These are phyloP conservation scores for Sarocladiaceae sp. DNA, from an alignment of 2,329 filamentous ascomycete species.

Conservation along the genomic window DNA sequence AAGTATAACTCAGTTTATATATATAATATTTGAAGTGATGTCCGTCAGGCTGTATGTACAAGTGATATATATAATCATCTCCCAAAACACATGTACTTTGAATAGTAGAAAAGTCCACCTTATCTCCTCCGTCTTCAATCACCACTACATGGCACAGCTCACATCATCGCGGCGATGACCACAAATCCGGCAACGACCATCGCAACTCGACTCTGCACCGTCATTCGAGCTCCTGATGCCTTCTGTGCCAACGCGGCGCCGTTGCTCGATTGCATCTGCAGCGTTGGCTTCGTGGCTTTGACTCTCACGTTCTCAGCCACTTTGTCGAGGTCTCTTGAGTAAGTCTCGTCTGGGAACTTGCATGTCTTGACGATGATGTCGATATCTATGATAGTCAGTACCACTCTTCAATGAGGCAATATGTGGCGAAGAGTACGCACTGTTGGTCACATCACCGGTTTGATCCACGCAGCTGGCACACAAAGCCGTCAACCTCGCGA, in stretches of 20 bases:
- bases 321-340: slow-evolving; percentile 25
- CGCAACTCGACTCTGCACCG: background rate
- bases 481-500: slow-evolving; percentile 30
- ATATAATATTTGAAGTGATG: too few species aligned
- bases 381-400: slow-evolving; percentile 23
- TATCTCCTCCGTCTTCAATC: too few species aligned
- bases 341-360: slow-evolving; percentile 25
- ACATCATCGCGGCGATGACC: too few species aligned
- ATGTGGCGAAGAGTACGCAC: slow-evolving; percentile 21
- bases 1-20: too few species aligned
- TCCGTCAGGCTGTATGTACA: too few species aligned
- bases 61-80: too few species aligned
- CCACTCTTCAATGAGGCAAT: background rate
- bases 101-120: too few species aligned
- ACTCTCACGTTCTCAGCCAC: slow-evolving; percentile 29
- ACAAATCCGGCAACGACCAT: background rate
- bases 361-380: slow-evolving; percentile 30
- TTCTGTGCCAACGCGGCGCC: background rate
- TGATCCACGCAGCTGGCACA: slow-evolving; percentile 34
- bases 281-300: slow-evolving; percentile 23
- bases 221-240: too few species aligned
- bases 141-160: too few species aligned
- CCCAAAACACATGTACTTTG: too few species aligned
- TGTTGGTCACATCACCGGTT: slow-evolving; percentile 24
- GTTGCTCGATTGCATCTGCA: background rate